A percentile compares a stretch with the other conserved stretches of the same genome.
Evolutionary conservation across 2,329 filamentous ascomycete genomes (phyloP).

Genomic region (Metarhizium guizhouense): DNA sequence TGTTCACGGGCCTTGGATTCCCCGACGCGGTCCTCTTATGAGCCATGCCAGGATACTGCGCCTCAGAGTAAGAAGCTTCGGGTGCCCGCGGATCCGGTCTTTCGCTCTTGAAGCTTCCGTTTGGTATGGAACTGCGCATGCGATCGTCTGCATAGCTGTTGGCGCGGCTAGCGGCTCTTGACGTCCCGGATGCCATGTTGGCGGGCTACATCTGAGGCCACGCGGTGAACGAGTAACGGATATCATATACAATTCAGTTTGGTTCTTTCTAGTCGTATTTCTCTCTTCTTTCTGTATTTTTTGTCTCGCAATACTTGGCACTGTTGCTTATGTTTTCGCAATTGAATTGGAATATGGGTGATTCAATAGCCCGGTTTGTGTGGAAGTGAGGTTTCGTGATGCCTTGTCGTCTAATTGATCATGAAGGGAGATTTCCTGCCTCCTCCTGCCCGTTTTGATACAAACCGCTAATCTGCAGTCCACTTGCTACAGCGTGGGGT

Average conservation of each 20-base stretch:
- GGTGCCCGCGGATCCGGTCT: slow-evolving; percentile 28
- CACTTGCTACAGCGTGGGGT: not conserved
- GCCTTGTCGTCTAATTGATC: not conserved
- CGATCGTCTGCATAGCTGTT: slow-evolving; percentile 30
- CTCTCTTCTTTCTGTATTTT: no score
- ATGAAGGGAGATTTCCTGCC: not conserved
- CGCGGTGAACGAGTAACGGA: not conserved
- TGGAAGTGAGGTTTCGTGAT: not conserved
- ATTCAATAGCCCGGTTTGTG: not conserved
- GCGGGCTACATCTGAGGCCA: slow-evolving; percentile 25
- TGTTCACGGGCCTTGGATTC: slow-evolving; percentile 42
- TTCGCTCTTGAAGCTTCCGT: slow-evolving; percentile 24
- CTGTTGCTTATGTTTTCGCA: not conserved
- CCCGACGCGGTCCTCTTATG: slow-evolving; percentile 52
- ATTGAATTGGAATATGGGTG: not conserved
- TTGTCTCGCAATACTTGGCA: not conserved
- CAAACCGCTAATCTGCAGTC: not conserved
- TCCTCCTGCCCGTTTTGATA: not conserved
- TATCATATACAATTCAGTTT: not conserved
- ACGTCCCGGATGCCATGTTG: slow-evolving; percentile 32
- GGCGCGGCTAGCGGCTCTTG: slow-evolving; percentile 35
- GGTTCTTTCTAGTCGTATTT: not conserved
- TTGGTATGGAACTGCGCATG: slow-evolving; percentile 26
- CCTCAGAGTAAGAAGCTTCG: slow-evolving; percentile 24
- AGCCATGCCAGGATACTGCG: slow-evolving; percentile 28